Base-by-base conservation (phyloP, 2,329 filamentous ascomycete genomes). In the Fusarium heterosporum region DNA sequence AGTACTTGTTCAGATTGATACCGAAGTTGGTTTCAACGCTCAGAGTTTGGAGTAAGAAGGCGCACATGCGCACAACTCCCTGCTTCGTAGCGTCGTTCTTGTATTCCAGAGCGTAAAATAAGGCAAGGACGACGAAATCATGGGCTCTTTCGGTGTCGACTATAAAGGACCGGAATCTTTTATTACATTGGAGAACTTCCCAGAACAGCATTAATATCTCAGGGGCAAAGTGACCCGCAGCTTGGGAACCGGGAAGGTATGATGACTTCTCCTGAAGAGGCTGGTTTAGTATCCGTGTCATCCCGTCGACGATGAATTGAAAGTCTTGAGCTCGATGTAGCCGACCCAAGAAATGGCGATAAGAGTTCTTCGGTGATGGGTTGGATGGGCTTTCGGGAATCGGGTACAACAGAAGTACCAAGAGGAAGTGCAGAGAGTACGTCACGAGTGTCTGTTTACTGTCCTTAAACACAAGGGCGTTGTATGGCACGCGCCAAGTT, bases 151-250 rank as follows among this genome's bases (percentile, higher is more conserved):
- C 93, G 0, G 96, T 98, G 72, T 99, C 96, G 66, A 98, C 95
- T 73, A 99, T 96, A 78, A 97, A 99, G 2, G 93, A 93, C 30
- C 96, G 87, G 80, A 99, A 99, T 60, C 95, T 87, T 80, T 97
- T 98, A 80, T 99, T 99, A 84, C 95, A 97, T 78, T 99, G 96
- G 6, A 96, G 88, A 36, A 93, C 89, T 81, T 99, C 96, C 96
- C 96, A 99, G 75, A 98, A 97, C 3, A 99, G 84, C 86, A 97
- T 96, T 55, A 98, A 89, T 82, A 96, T 96, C 78, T 99, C 96
- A 3, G 96, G 94, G 0, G 94, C 93, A 85, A 95, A 97, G 74
- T 92, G 93, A 51, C 93, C 83, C 0, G 91, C 87, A 46, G 90
- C 87, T 72, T 96, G 93, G 38, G 90, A 90, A 6, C 93, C 93